A percentile compares a stretch with the other conserved stretches of the same genome.
phyloP scores from a whole-genome alignment of 164 flowering plant genomes.

The Tetrastigma voinierianum region DNA sequence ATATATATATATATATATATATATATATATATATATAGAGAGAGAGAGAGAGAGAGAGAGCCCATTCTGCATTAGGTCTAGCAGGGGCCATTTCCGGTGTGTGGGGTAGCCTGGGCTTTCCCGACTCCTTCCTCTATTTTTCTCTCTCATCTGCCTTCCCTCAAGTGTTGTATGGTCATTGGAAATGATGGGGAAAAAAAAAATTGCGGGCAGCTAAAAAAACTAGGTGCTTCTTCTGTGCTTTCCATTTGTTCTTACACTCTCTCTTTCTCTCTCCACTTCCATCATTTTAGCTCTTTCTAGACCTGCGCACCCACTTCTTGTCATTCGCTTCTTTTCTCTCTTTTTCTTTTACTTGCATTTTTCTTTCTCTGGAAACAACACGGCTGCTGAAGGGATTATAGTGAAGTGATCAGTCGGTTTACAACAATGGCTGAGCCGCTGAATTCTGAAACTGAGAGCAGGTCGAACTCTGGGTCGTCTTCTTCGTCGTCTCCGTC shows the following conservation, averaged over 20 bases:
- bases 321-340: too few relatives aligned
- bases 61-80: slow-evolving; percentile 13
- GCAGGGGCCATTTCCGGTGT: slow-evolving; percentile 23
- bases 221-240: background rate
- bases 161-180: slow-evolving; percentile 22
- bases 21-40: too few relatives aligned
- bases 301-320: too few relatives aligned
- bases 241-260: background rate
- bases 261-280: background rate
- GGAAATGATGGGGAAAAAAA: slow-evolving; percentile 21
- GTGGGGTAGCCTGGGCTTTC: slow-evolving; percentile 16
- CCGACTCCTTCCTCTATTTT: slow-evolving; percentile 8
- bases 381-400: too few relatives aligned
- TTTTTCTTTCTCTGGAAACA: too few relatives aligned
- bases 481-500: slow-evolving; percentile 21
- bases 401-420: too few relatives aligned
- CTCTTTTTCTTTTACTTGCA: too few relatives aligned
- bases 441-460: slow-evolving; percentile 30
- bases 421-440: slow-evolving; percentile 3
- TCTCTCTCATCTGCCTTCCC: slow-evolving; percentile 7
- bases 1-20: too few relatives aligned
- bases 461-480: slow-evolving; percentile 29
- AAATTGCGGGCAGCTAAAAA: background rate
- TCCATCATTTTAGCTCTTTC: too few relatives aligned
- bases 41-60: slow-evolving; percentile 8